Evolutionary conservation across 83 land plant genomes (phyloP).

Genomic region (Thuja plicata): DNA sequence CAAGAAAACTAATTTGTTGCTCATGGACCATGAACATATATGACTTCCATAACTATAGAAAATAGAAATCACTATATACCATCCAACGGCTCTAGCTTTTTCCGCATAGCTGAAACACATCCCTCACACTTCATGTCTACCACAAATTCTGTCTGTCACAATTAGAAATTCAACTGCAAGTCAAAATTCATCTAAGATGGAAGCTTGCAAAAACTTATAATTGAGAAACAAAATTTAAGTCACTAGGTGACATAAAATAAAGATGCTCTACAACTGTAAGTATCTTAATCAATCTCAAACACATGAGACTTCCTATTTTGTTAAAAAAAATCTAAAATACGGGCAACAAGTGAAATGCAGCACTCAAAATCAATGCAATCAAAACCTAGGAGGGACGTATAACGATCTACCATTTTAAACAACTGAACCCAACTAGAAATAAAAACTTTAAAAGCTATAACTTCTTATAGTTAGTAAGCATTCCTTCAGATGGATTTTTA

Average conservation of each 20-base stretch:
- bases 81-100: constrained; percentile 65
- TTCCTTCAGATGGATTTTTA: neutral
- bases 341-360: neutral
- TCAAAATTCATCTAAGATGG: neutral
- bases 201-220: neutral
- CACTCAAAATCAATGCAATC: neutral
- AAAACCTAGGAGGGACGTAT: neutral
- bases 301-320: neutral
- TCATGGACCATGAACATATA: neutral
- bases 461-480: neutral
- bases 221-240: neutral
- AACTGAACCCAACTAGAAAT: neutral
- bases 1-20: neutral
- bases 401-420: neutral
- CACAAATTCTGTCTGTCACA: constrained; percentile 91
- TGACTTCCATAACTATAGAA: neutral
- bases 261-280: neutral
- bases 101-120: constrained; percentile 82
- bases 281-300: neutral
- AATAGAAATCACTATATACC: constrained; percentile 43
- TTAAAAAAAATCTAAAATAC: neutral
- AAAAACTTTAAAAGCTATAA: neutral
- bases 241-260: neutral
- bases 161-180: neutral
- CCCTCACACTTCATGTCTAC: constrained; percentile 98